Evolutionary conservation across 2,329 filamentous ascomycete genomes (phyloP), one percentile per base, ranked within the genome.

Genomic region (Colletotrichum spinosum): DNA sequence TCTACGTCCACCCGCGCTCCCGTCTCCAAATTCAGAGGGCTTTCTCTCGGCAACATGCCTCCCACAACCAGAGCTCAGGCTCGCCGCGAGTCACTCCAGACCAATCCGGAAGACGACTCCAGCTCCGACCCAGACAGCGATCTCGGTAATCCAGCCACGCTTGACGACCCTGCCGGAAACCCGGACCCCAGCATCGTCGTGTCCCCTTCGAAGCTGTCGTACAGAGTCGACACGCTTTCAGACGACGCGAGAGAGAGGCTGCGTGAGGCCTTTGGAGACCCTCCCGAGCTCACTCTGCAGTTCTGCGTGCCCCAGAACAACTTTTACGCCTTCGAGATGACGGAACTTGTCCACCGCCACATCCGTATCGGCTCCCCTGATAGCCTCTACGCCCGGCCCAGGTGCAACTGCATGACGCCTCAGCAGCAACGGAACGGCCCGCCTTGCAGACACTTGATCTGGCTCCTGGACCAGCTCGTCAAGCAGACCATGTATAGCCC

Each of bases 251-350:
- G 78, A 55, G 70, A 75, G 7, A 70, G 74, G 2, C 77, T 86
- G 8, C 77, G 80, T 13, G 80, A 82, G 52, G 75, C 81, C 33
- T 83, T 86, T 67, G 76, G 75, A 38, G 80, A 84, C 10, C 80
- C 84, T 0, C 82, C 84, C 2, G 78, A 79, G 63, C 80, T 88
- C 63, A 76, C 80, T 0, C 73, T 88, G 7, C 80, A 86, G 68
- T 80, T 80, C 59, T 87, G 84, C 64, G 79, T 81, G 25, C 77
- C 80, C 45, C 78, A 81, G 48, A 78, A 80, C 33, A 71, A 83
- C 65, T 82, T 83, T 17, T 86, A 84, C 61, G 83, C 85, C 52
- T 88, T 88, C 65, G 80, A 86, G 69, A 80, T 88, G 76, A 83
- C 83, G 4, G 86, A 88, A 71, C 74, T 83, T 2, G 82, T 84